Conservation (phyloP, 176 grass and related monocot genomes). For the Musa itinerans region DNA sequence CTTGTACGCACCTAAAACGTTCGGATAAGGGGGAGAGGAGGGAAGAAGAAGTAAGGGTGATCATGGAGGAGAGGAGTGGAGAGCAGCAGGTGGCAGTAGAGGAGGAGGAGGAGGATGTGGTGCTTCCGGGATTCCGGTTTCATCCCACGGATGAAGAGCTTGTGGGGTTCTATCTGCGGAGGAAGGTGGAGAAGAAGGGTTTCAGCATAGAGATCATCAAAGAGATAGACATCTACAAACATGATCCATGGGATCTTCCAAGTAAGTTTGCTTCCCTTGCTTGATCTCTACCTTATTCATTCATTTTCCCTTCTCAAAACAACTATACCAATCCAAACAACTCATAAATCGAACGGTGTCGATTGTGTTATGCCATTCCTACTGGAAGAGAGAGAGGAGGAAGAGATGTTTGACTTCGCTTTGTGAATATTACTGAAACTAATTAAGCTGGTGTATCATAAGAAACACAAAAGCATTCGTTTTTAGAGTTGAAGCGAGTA, state of each 20-base stretch:
- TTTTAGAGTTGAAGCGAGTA: too few relatives aligned
- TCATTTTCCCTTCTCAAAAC: too few relatives aligned
- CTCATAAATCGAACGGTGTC: too few relatives aligned
- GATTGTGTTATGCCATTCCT: too few relatives aligned
- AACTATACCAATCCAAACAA: too few relatives aligned
- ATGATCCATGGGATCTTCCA: constrained; percentile 60
- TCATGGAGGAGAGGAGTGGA: background rate
- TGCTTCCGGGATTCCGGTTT: constrained; percentile 73
- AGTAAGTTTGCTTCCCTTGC: constrained; percentile 31
- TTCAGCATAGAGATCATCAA: constrained; percentile 72
- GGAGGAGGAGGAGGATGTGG: constrained; percentile 28
- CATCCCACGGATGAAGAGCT: constrained; percentile 89
- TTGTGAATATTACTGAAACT: too few relatives aligned
- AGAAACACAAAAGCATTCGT: too few relatives aligned
- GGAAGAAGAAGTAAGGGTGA: background rate
- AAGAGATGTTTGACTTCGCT: too few relatives aligned
- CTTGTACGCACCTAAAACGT: too few relatives aligned
- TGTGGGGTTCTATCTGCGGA: constrained; percentile 54
- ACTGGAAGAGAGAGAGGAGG: too few relatives aligned
- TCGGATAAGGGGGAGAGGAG: background rate
- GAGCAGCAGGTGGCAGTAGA: background rate
- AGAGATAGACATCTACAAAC: constrained; percentile 72
- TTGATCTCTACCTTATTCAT: too few relatives aligned
- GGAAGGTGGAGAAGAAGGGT: constrained; percentile 61
- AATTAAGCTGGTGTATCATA: too few relatives aligned